Evolutionary conservation across 1,284 basidiomycete species (phyloP), one percentile per base, ranked within the genome.

Genomic region (Leccinum fallax): DNA sequence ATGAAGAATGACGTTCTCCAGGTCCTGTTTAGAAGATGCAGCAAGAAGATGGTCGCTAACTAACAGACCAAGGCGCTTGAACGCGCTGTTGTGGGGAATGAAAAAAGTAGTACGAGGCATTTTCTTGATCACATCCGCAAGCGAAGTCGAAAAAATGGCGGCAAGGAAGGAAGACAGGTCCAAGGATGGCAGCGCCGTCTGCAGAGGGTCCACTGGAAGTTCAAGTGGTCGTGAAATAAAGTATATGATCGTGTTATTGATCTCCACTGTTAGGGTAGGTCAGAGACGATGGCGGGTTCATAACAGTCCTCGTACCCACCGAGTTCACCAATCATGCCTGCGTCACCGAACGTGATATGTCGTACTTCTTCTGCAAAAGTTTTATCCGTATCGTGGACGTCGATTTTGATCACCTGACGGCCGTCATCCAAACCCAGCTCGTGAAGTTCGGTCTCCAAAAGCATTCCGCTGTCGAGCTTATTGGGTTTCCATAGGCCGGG

Each of bases 151-250:
- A 72, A 94, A 95, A 16, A 95, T 81, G 3, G 94, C 90, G 0
- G 95, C 94, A 48, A 98, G 85, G 78, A 96, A 99, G 2, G 90
- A 88, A 0, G 95, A 97, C 21, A 95, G 83, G 43, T 94, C 88
- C 4, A 97, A 82, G 57, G 85, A 84, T 0, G 95, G 92, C 10
- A 97, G 81, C 4, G 94, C 90, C 2, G 93, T 91, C 71, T 92
- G 86, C 40, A 98, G 79, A 15, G 90, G 85, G 72, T 96, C 92
- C 0, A 83, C 79, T 0, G 97, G 97, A 15, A 94, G 93, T 7
- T 86, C 81, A 24, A 98, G 81, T 0, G 95, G 87, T 36, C 89
- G 85, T 0, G 94, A 92, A 52, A 98, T 79, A 67, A 98, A 90
- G 77, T 99, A 99, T 65, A 99, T 90, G 64, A 96, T 73, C 7